Percentiles rank a stretch among this genome's conserved stretches.
Conservation (phyloP, 148 eudicot species). For the Agrostemma githago region DNA sequence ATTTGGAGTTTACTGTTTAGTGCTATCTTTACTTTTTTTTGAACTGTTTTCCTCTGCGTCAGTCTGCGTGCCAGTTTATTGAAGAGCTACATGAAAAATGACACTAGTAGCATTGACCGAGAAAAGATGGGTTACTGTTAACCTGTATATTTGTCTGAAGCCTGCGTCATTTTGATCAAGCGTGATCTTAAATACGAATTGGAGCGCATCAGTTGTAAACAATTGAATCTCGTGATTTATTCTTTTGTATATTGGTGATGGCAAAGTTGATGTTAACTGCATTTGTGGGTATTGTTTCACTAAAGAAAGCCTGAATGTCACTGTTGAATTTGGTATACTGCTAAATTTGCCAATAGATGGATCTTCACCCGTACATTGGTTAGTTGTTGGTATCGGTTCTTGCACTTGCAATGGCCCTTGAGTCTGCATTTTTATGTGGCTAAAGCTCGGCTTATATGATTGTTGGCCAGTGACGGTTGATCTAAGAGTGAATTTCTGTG, state of each 20-base stretch:
- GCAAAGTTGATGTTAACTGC: conserved; percentile 17
- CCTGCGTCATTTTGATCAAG: neutral
- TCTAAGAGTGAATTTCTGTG: neutral
- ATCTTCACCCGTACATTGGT: neutral
- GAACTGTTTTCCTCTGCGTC: no score
- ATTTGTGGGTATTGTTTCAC: conserved; percentile 20
- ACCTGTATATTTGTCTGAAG: conserved; percentile 14
- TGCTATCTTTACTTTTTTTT: no score
- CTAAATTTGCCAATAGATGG: neutral
- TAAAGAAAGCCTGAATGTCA: conserved; percentile 9
- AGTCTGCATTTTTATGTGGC: conserved; percentile 6
- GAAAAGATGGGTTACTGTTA: neutral
- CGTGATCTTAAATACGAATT: neutral
- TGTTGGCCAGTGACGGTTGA: neutral
- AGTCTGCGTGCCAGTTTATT: no score
- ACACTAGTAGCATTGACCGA: neutral
- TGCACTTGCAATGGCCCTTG: no score
- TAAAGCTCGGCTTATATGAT: neutral
- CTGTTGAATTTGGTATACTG: conserved; percentile 6
- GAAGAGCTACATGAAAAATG: conserved; percentile 15
- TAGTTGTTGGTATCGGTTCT: conserved; percentile 13
- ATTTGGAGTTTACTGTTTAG: no score
- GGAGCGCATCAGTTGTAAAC: conserved; percentile 13
- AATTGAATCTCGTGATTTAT: neutral
- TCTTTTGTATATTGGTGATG: conserved; percentile 29